phyloP scores from a whole-genome alignment of 2,329 filamentous ascomycete species.

The Zymoseptoria tritici region DNA sequence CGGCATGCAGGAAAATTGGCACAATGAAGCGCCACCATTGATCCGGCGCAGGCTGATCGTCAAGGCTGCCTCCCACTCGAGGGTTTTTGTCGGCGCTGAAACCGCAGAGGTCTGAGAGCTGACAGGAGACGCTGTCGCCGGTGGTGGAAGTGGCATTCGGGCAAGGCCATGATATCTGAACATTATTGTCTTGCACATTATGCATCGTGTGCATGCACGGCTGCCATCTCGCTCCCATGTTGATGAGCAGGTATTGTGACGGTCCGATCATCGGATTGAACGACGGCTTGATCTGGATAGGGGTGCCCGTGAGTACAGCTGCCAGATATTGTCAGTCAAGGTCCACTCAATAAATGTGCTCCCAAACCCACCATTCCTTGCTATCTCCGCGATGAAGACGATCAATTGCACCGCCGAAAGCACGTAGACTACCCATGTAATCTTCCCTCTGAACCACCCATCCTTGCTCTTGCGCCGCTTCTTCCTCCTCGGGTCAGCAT shows the following conservation, averaged over 20 bases:
- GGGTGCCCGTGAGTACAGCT: conserved; percentile 70
- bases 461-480: conserved; percentile 31
- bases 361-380: conserved; percentile 64
- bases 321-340: conserved; percentile 5
- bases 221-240: conserved; percentile 88
- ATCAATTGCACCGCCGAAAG: conserved; percentile 69
- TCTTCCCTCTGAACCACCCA: conserved; percentile 50
- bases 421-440: conserved; percentile 75
- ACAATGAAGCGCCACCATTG: conserved; percentile 97
- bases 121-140: conserved; percentile 53
- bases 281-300: conserved; percentile 69
- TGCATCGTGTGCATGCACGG: conserved; percentile 88
- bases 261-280: conserved; percentile 99
- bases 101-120: conserved; percentile 73
- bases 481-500: conserved; percentile 24
- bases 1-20: conserved; percentile 92
- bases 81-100: conserved; percentile 70
- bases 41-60: conserved; percentile 61
- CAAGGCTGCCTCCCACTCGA: conserved; percentile 39
- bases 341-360: background rate
- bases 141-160: conserved; percentile 64
- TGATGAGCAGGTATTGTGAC: conserved; percentile 82
- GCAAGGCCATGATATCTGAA: conserved; percentile 61
- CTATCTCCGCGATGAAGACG: conserved; percentile 84
- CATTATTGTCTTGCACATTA: conserved; percentile 47